Evolutionary conservation across 495 filamentous ascomycete species (phyloP).

Genomic region (Hyaloscypha bicolor): DNA sequence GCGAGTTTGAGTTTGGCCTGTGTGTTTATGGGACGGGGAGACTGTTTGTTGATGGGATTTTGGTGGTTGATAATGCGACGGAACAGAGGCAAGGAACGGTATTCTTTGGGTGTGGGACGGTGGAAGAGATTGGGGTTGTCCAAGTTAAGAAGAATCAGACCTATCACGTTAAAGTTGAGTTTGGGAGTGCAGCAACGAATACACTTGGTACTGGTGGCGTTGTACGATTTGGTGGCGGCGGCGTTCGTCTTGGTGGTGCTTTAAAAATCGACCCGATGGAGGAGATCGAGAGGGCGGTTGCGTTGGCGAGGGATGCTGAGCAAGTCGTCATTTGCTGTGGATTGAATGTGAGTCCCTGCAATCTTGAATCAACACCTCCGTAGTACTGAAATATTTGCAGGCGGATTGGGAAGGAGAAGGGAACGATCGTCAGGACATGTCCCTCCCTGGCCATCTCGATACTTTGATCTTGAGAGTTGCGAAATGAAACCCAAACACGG

Average conservation of each 20-base stretch:
- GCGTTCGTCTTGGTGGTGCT: conserved; percentile 62
- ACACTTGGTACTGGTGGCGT: conserved; percentile 49
- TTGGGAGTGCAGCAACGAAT: conserved; percentile 64
- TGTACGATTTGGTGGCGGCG: conserved; percentile 61
- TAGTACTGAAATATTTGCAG: background rate
- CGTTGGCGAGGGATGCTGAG: conserved; percentile 60
- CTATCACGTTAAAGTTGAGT: conserved; percentile 62
- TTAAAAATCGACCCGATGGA: conserved; percentile 56
- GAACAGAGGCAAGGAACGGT: conserved; percentile 59
- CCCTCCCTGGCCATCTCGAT: conserved; percentile 68
- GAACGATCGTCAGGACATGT: conserved; percentile 67
- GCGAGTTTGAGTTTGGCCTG: conserved; percentile 56
- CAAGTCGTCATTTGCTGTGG: conserved; percentile 69
- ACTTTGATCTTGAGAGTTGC: conserved; percentile 75
- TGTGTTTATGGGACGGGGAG: conserved; percentile 67
- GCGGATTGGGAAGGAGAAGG: conserved; percentile 75
- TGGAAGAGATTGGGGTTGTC: conserved; percentile 59
- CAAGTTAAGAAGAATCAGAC: conserved; percentile 56
- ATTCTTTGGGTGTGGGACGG: conserved; percentile 61
- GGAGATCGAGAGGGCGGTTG: conserved; percentile 61
- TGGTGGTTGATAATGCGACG: conserved; percentile 67
- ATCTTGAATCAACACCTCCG: no score
- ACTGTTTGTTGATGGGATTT: conserved; percentile 63
- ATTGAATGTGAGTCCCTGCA: conserved; percentile 46
- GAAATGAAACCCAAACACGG: conserved; percentile 78